Base-by-base conservation (phyloP, 352 stramenopile species). In the Phytophthora brassicae region DNA sequence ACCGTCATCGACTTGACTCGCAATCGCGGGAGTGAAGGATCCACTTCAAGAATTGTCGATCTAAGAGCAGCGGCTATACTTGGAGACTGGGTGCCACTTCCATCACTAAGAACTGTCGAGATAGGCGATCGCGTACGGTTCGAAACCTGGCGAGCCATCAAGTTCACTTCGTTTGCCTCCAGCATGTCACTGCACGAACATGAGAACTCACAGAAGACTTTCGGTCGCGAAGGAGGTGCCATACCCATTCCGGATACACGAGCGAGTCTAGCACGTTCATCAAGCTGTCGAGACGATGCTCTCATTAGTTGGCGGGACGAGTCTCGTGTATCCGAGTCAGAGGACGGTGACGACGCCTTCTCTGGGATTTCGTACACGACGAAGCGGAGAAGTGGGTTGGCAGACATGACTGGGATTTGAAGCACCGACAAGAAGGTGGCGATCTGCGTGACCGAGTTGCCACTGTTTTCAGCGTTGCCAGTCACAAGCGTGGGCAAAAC, bases 301-400 rank as follows among this genome's bases (percentile, higher is more conserved):
- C 70, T 69, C 60, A 74, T 53, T 60, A 77, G 4, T 39, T 67
- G 68, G 42, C 59, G 51, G n/a, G 61, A 72, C 1, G 54, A 44
- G 38, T 45, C 36, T 63, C 68, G 12, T 43, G 56, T 8, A 60
- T 77, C 69, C 14, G 39, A 45, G 26, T 69, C 56, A 42, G 36
- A 48, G 29, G 58, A 60, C 4, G 72, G 68, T 7, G 61, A 56
- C 0, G 72, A 72, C 8, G 55, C 39, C 22, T 63, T 77, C 26
- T 90, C 83, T n/a, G 72, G 71, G n/a, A 92, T 71, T 56, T 92
- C 81, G 60, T 94, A 92, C 35, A 92, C 79, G 2, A 94, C 81
- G 44, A 94, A 94, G 11, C 85, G 85, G 22, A 94, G 60, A 48
- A 89, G 74, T 2, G 81, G 70, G 23, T 89, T 87, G 4, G 72